Evolutionary conservation across 192 early-diverging fungal genomes (phyloP), one percentile per base, ranked within the genome.

Genomic region (Gamsiella multidivaricata): DNA sequence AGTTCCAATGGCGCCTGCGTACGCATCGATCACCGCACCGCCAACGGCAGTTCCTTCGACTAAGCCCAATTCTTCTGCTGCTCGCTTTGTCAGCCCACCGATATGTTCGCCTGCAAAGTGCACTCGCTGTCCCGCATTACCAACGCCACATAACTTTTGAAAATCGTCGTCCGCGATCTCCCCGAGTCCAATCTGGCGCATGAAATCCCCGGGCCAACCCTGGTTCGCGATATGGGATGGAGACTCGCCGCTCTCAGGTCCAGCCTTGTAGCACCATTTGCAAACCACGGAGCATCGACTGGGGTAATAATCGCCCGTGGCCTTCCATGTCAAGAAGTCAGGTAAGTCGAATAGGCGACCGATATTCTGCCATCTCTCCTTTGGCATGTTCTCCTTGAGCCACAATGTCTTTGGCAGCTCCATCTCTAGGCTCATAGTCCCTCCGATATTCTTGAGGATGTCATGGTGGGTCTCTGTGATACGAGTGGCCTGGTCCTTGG

Each of bases 351-450:
- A 88, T 4, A 91, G 74, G 11, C 88, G 81, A 3, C 80, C 83
- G 33, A 85, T 83, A 4, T 39, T n/a, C 20, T 79, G 51, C 75
- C 81, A 88, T 37, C 83, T 66, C 29, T 80, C 85, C 17, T n/a
- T 14, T 14, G 83, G 68, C 73, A 88, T 73, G 70, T 89, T 82
- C 25, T 87, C 82, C 25, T 85, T 78, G 4, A 94, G 62, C 93
- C 93, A 94, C 0, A 89, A 56, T 0, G 87, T 82, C 69, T 94
- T 94, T 23, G 93, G 91, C n/a, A 92, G 74, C 32, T 92, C 90
- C 91, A 93, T 92, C 64, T 93, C 92, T 3, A 85, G 79, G 58
- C 88, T 89, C 54, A 94, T 86, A 12, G 69, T 81, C 2, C 88
- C 89, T 17, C 93, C 93, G 54, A 87, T 84, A 54, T 86, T 83